Evolutionary conservation across 805 yeast genomes (phyloP).

Genomic region (Ogataea philodendri): DNA sequence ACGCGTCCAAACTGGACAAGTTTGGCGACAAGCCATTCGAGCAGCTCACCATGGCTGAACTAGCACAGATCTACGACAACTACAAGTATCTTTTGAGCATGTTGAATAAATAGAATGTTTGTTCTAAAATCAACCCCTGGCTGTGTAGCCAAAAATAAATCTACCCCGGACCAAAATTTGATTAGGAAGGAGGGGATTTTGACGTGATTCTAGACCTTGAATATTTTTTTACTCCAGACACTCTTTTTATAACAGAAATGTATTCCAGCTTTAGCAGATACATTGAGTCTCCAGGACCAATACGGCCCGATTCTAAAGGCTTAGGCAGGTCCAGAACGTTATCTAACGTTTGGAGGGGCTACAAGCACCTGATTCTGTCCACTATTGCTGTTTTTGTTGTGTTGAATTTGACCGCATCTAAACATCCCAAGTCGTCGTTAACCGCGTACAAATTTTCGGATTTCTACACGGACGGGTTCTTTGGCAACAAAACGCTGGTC

Average conservation of each 20-base stretch:
- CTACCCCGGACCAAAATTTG: neutral
- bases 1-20: conserved; percentile 16
- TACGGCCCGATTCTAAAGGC: neutral
- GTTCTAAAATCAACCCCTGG: neutral
- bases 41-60: conserved; percentile 29
- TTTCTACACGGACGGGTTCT: conserved; percentile 11
- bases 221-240: too few relatives aligned
- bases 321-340: neutral
- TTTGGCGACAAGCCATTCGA: conserved; percentile 29
- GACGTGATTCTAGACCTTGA: too few relatives aligned
- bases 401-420: neutral
- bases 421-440: neutral
- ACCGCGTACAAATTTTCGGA: conserved; percentile 2
- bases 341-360: conserved; percentile 4
- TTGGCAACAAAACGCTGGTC: conserved; percentile 2
- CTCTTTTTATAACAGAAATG: neutral
- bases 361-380: conserved; percentile 7
- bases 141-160: too few relatives aligned
- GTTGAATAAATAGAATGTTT: conserved; percentile 3
- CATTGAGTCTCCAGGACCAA: conserved; percentile 8
- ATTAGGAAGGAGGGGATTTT: conserved; percentile 1
- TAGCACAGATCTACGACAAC: conserved; percentile 28
- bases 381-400: conserved; percentile 9
- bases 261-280: conserved; percentile 8
- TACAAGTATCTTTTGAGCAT: conserved; percentile 28